Evolutionary conservation across 2,329 filamentous ascomycete genomes (phyloP), one percentile per base, ranked within the genome.

Genomic region (Orbilia blumenaviensis): DNA sequence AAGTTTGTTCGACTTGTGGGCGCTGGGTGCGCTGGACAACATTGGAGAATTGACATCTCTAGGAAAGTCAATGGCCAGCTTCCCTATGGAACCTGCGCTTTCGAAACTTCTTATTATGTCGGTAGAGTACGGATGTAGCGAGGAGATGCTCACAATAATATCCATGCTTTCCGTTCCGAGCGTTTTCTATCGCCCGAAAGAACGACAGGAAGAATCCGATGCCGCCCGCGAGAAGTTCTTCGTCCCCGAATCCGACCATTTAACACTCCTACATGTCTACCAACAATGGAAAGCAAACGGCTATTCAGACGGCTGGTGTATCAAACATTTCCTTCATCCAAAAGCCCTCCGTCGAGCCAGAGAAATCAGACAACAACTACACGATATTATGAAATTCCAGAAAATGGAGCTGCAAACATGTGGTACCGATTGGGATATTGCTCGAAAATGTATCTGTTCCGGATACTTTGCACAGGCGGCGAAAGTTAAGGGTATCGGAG

Each of bases 391-490:
- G 90, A 90, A 90, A 79, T 91, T 92, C 85, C 93, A 96, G 82
- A 94, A 95, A 82, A 95, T 99, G 93, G 83, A 88, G 62, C 87
- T 98, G 80, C 85, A 89, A 46, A 94, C 91, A 83, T 97, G 94
- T 81, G 95, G 95, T 32, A 98, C 94, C 46, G 96, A 99, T 84
- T 97, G 95, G 92, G 96, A 99, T 82, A 86, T 96, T 8, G 93
- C 98, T 68, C 90, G 95, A 77, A 94, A 95, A 83, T 98, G 94
- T 82, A 97, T 99, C 81, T 99, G 96, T 85, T 93, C 92, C 0
- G 95, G 95, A 10, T 99, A 97, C 85, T 99, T 98, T 84, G 94
- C 98, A 81, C 95, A 99, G 84, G 95, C 95, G 4, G 95, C 95
- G 29, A 93, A 94, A 81, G 93, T 96, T 78, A 96, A 96, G 84